Evolutionary conservation across 768 basidiomycete genomes (phyloP).

Genomic region (Suillus alpinus): DNA sequence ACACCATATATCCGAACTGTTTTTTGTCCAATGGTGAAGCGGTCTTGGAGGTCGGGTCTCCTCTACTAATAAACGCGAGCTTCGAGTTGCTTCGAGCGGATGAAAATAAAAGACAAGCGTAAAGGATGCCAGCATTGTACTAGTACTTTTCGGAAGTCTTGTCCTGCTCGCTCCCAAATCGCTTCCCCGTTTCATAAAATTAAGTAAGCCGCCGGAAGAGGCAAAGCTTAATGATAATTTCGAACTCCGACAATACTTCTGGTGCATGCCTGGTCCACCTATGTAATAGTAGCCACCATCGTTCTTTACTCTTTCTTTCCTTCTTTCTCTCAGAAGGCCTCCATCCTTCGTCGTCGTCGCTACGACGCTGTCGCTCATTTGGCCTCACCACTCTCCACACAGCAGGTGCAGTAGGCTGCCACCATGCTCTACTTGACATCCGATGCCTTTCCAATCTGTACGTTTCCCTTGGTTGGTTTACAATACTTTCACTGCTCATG

Average conservation of each 20-base stretch:
- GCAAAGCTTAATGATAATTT: background rate
- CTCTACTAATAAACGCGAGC: background rate
- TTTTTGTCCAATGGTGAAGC: no score
- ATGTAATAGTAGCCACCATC: background rate
- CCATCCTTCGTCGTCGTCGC: conserved; percentile 6
- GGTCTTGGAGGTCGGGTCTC: background rate
- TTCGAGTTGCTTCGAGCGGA: background rate
- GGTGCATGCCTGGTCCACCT: background rate
- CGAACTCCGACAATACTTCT: background rate
- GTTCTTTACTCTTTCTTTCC: background rate
- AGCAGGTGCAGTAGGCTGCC: conserved; percentile 1
- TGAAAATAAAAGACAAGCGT: background rate
- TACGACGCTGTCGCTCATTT: conserved; percentile 12
- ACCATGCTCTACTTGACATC: conserved; percentile 86
- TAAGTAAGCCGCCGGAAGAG: background rate
- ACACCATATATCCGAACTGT: no score
- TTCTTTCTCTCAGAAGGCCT: background rate
- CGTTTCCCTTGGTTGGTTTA: conserved; percentile 32
- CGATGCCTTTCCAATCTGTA: conserved; percentile 88
- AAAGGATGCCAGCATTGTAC: no score
- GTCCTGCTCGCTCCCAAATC: background rate
- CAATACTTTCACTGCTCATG: background rate
- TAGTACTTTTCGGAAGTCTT: no score
- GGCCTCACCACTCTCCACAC: background rate
- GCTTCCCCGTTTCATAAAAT: background rate